A percentile compares a stretch with the other conserved stretches of the same genome.
Conservation (phyloP, 805 yeast species). For the Candida adriatica region DNA sequence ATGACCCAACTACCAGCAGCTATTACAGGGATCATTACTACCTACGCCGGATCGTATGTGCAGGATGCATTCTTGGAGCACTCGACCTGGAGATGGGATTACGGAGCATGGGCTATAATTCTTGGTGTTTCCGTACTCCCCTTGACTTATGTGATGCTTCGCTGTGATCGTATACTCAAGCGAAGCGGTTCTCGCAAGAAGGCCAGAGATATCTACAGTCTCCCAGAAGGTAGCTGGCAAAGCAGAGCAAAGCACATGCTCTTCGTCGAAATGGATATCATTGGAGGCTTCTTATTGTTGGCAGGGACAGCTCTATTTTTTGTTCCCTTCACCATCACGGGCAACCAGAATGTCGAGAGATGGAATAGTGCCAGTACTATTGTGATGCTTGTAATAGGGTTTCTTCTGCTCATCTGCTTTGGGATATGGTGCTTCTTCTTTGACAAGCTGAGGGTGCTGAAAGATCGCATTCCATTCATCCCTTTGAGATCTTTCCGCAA, state of each 20-base stretch:
- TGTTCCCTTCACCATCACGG: conserved; percentile 25
- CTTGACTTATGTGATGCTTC: conserved; percentile 17
- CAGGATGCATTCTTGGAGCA: conserved; percentile 25
- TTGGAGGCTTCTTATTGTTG: conserved; percentile 19
- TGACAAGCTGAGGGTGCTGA: conserved; percentile 1
- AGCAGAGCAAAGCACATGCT: conserved; percentile 11
- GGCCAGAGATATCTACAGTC: conserved; percentile 5
- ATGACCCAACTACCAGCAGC: conserved; percentile 30
- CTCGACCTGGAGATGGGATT: conserved; percentile 43
- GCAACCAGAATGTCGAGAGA: conserved; percentile 15
- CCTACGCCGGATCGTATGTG: conserved; percentile 22
- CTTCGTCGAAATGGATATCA: conserved; percentile 18
- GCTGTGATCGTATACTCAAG: conserved; percentile 15
- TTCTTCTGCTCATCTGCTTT: conserved; percentile 12
- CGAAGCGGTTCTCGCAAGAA: conserved; percentile 8
- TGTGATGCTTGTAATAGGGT: conserved; percentile 22
- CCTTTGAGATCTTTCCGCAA: conserved; percentile 18
- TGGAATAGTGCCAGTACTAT: conserved; percentile 19
- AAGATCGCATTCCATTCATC: conserved; percentile 20
- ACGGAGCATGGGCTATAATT: conserved; percentile 38
- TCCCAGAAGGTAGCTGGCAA: conserved; percentile 13
- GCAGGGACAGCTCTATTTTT: conserved; percentile 21
- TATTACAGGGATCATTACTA: conserved; percentile 22
- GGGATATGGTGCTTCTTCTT: conserved; percentile 18
- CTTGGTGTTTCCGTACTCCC: conserved; percentile 16